These are phyloP conservation scores for Blakeslea trispora DNA, from an alignment of 371 early-diverging fungal genomes.

Conservation along the genomic window DNA sequence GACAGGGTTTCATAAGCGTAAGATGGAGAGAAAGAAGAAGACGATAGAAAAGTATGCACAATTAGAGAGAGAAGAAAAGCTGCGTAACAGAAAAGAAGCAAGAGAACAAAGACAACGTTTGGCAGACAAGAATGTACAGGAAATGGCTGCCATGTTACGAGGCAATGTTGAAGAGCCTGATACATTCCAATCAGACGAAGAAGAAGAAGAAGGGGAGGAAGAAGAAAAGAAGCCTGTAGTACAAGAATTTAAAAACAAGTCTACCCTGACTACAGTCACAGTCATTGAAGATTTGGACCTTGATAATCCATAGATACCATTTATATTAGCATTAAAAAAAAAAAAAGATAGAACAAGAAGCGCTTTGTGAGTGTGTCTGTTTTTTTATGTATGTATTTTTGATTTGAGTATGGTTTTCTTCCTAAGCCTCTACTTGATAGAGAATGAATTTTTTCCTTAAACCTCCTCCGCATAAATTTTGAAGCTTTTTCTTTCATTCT, in stretches of 20 bases:
- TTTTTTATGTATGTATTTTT: too few species aligned
- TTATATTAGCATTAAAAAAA: too few species aligned
- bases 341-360: too few species aligned
- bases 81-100: slow-evolving; percentile 54
- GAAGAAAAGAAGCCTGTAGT: slow-evolving; percentile 41
- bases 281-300: slow-evolving; percentile 71
- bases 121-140: slow-evolving; percentile 47
- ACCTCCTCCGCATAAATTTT: too few species aligned
- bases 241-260: slow-evolving; percentile 57
- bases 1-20: slow-evolving; percentile 85
- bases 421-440: too few species aligned
- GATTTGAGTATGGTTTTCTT: too few species aligned
- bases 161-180: slow-evolving; percentile 18
- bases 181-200: slow-evolving; percentile 39
- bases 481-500: too few species aligned
- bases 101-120: slow-evolving; percentile 46
- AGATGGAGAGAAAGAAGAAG: slow-evolving; percentile 67
- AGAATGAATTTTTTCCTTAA: too few species aligned
- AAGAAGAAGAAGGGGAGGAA: slow-evolving; percentile 36
- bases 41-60: slow-evolving; percentile 57
- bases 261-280: slow-evolving; percentile 70
- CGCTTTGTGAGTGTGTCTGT: too few species aligned
- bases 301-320: slow-evolving; percentile 30
- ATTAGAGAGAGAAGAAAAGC: slow-evolving; percentile 55
- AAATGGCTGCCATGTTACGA: slow-evolving; percentile 45